These are phyloP conservation scores for Penicillium frequentans DNA, from an alignment of 2,329 filamentous ascomycete species.

Conservation along the genomic window DNA sequence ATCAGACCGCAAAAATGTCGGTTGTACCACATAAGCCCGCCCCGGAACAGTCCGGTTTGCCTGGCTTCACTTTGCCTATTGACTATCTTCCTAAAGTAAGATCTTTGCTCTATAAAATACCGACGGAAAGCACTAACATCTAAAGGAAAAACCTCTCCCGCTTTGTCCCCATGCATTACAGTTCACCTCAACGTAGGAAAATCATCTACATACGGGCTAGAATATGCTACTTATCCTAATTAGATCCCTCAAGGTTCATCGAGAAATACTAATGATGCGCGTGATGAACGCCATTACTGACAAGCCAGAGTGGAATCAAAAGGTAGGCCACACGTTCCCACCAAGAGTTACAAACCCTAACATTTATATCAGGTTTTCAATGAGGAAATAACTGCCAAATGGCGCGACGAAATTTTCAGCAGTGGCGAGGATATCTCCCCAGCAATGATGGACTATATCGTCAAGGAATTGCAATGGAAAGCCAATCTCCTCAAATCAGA, in stretches of 20 bases:
- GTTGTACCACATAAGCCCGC: neutral
- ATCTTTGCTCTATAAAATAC: neutral
- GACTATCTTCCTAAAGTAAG: neutral
- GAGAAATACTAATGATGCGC: conserved; percentile 42
- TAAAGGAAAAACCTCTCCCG: neutral
- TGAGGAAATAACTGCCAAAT: conserved; percentile 33
- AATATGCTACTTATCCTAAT: neutral
- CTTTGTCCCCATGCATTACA: neutral
- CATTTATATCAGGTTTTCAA: conserved; percentile 32
- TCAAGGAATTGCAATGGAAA: conserved; percentile 54
- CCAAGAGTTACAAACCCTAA: neutral
- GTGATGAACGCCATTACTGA: conserved; percentile 46
- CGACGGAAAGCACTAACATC: neutral
- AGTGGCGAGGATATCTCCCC: conserved; percentile 29
- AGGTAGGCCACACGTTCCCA: conserved; percentile 25
- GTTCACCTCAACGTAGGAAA: neutral
- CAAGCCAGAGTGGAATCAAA: conserved; percentile 44
- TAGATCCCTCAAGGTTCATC: neutral
- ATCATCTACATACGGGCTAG: neutral
- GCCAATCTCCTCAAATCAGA: conserved; percentile 40
- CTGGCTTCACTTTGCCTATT: neutral
- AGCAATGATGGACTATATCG: conserved; percentile 40
- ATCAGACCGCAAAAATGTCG: neutral
- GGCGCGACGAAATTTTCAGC: conserved; percentile 30
- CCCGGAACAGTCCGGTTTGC: neutral